Evolutionary conservation across 495 filamentous ascomycete genomes (phyloP), one percentile per base, ranked within the genome.

Genomic region (Hypomontagnella submonticulosa): DNA sequence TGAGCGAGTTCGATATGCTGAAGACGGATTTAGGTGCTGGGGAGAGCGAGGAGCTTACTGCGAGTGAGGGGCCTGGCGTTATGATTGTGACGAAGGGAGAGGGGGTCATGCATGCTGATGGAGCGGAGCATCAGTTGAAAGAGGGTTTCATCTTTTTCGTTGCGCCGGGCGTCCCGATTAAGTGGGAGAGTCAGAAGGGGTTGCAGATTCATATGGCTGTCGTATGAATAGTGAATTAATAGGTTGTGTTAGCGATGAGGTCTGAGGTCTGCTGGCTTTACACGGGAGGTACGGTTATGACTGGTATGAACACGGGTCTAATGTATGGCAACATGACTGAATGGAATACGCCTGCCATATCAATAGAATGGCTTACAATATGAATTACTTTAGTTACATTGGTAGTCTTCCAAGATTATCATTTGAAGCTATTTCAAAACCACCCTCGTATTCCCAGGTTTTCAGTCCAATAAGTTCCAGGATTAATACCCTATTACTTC

Each of bases 1-100:
- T 91, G 72, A 84, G 83, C 53, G 90, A 94, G 73, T 92, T 93
- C 67, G 83, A 88, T 54, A 82, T 92, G 66, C 72, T 92, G 37
- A 83, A 81, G 36, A 87, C 84, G 8, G 81, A 80, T 40, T 75
- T 93, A 12, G 77, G 76, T 2, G 77, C 62, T 0, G 84, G 83
- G 0, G 87, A 89, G 69, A 81, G 69, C 27, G 90, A 92, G 65
- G 77, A 75, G 37, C 79, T 91, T 27, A 75, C 72, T 56, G 75
- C 75, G 18, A 75, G 89, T 46, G 77, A 80, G 0, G 91, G 90
- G 0, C 89, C 89, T 0, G 87, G 85, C 57, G 80, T 92, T 20
- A 60, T 90, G 72, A 82, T 92, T 47, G 84, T 88, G 4, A 89
- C 85, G 0, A 81, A 82, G 38, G 91, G 90, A 0, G 67, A 73